Evolutionary conservation across 345 rosid genomes (phyloP).

Genomic region (Kandelia obovata): DNA sequence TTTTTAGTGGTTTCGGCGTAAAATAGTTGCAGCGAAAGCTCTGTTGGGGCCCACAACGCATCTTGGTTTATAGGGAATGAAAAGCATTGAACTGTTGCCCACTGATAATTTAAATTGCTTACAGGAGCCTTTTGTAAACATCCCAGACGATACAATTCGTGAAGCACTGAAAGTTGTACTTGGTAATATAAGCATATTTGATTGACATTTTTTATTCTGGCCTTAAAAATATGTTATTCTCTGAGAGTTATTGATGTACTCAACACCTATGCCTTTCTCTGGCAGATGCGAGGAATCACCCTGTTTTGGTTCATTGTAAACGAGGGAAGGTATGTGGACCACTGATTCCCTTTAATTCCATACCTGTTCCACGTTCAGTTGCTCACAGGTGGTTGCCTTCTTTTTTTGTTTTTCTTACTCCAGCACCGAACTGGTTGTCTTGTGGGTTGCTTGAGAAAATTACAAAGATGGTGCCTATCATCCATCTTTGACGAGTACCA

Average conservation of each 20-base stretch:
- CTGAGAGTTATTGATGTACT: conserved; percentile 1
- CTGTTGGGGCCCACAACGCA: neutral
- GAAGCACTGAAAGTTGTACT: conserved; percentile 85
- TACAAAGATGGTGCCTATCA: conserved; percentile 83
- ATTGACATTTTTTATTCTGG: conserved; percentile 5
- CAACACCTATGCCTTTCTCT: neutral
- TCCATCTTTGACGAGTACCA: conserved; percentile 87
- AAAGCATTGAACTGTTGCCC: neutral
- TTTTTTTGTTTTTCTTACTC: conserved; percentile 6
- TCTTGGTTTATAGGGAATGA: neutral
- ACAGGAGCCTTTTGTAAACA: conserved; percentile 84
- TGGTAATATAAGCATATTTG: conserved; percentile 42
- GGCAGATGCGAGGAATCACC: conserved; percentile 87
- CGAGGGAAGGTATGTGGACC: conserved; percentile 73
- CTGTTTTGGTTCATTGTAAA: conserved; percentile 84
- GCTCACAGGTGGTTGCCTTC: neutral
- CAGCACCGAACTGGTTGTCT: conserved; percentile 97
- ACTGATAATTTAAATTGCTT: conserved; percentile 17
- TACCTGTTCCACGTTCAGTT: neutral
- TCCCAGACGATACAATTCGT: conserved; percentile 69
- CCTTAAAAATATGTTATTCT: neutral
- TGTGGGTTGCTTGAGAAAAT: conserved; percentile 89
- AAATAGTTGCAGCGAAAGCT: neutral
- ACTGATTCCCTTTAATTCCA: neutral
- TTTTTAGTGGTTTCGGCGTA: neutral